Evolutionary conservation across 208 protist genomes (phyloP).

Genomic region (Crithidia expoeki): DNA sequence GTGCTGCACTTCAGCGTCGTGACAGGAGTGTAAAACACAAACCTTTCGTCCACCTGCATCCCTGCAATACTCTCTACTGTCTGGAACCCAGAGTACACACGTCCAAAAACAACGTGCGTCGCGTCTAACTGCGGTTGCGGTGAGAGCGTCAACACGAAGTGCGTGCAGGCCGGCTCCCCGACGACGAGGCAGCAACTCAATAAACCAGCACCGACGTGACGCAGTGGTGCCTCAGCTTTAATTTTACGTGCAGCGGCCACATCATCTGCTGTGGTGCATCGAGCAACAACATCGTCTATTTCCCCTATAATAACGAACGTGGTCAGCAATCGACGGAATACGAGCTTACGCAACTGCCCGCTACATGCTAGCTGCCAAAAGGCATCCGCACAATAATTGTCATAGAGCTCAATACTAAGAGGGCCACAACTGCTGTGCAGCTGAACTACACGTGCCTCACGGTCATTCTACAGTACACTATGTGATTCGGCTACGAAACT

Average conservation of each 20-base stretch:
- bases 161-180: conserved; percentile 25
- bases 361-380: conserved; percentile 54
- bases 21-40: conserved; percentile 46
- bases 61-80: conserved; percentile 40
- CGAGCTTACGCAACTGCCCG: conserved; percentile 49
- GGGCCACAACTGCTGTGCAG: conserved; percentile 44
- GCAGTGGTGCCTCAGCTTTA: conserved; percentile 6
- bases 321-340: conserved; percentile 41
- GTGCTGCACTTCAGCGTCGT: conserved; percentile 33
- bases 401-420: conserved; percentile 67
- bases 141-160: conserved; percentile 57
- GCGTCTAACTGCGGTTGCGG: conserved; percentile 61
- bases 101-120: conserved; percentile 60
- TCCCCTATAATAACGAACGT: conserved; percentile 41
- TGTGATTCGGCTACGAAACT: no score
- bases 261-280: background rate
- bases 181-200: conserved; percentile 34
- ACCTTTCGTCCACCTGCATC: conserved; percentile 40
- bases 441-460: conserved; percentile 43
- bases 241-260: background rate
- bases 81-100: conserved; percentile 55
- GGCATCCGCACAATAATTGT: conserved; percentile 29
- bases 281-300: conserved; percentile 5
- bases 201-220: conserved; percentile 67
- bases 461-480: no score